These are phyloP conservation scores for Leccinum ochraceum DNA, from an alignment of 768 basidiomycete genomes.

Conservation along the genomic window DNA sequence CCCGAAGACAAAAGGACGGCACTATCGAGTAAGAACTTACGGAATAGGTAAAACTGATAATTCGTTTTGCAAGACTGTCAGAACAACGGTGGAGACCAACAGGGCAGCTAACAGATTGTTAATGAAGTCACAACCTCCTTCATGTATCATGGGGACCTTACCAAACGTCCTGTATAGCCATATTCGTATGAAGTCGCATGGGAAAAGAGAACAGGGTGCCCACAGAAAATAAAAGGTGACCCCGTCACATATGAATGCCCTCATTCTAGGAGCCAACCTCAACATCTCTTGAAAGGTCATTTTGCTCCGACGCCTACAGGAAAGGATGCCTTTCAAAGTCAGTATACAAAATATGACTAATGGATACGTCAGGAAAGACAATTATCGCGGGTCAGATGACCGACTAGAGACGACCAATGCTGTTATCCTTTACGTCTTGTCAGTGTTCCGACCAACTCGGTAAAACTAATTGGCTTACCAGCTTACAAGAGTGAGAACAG, in stretches of 20 bases:
- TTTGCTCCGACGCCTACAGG: background rate
- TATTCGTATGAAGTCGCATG: background rate
- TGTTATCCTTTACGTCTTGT: constrained; percentile 15
- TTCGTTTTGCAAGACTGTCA: constrained; percentile 13
- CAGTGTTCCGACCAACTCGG: background rate
- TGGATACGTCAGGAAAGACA: constrained; percentile 1
- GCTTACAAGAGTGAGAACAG: constrained; percentile 21
- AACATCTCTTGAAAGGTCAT: background rate
- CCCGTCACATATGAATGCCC: constrained; percentile 13
- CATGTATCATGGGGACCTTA: constrained; percentile 1
- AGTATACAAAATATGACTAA: constrained; percentile 20
- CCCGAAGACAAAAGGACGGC: background rate
- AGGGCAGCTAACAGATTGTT: constrained; percentile 9
- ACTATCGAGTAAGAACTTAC: constrained; percentile 8
- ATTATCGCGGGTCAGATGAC: background rate
- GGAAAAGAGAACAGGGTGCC: background rate
- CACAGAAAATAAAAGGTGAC: constrained; percentile 21
- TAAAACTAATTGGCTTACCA: constrained; percentile 14
- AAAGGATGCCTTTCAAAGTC: constrained; percentile 17
- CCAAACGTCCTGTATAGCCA: constrained; percentile 18
- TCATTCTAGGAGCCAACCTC: background rate
- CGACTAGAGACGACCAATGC: constrained; percentile 22
- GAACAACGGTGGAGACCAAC: constrained; percentile 19
- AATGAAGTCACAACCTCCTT: background rate
- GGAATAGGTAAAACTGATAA: constrained; percentile 14